These are phyloP conservation scores for Phytophthora citrophthora DNA, from an alignment of 352 stramenopile species.

Conservation along the genomic window DNA sequence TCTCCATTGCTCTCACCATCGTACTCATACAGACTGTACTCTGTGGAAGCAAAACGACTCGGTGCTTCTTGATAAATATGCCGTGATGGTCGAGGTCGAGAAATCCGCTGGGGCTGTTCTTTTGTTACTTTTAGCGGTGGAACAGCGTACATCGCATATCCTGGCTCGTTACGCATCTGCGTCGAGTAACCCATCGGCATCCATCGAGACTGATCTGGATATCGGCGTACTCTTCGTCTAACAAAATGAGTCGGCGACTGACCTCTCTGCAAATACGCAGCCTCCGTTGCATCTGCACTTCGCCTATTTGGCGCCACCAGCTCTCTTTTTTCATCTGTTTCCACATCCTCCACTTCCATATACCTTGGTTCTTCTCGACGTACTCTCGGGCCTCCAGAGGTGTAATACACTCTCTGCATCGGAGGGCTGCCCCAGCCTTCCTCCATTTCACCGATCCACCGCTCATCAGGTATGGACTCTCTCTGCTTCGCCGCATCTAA, in stretches of 20 bases:
- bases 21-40: constrained; percentile 25
- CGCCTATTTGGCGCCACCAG: constrained; percentile 15
- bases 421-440: constrained; percentile 9
- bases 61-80: constrained; percentile 26
- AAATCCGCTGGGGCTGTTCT: constrained; percentile 15
- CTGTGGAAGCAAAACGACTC: constrained; percentile 17
- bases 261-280: constrained; percentile 13
- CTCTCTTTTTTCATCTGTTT: constrained; percentile 36
- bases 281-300: constrained; percentile 2
- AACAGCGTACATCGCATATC: constrained; percentile 24
- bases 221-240: constrained; percentile 16
- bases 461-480: constrained; percentile 9
- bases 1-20: constrained; percentile 11
- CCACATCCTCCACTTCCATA: constrained; percentile 16
- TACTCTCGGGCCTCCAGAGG: background rate
- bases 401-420: constrained; percentile 27
- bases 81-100: constrained; percentile 1
- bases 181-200: constrained; percentile 15
- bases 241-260: constrained; percentile 22
- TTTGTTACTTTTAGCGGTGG: constrained; percentile 2
- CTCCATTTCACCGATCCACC: constrained; percentile 4
- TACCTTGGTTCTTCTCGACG: constrained; percentile 27
- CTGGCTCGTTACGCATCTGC: constrained; percentile 11
- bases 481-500: constrained; percentile 7
- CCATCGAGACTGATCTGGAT: constrained; percentile 29